phyloP scores from a whole-genome alignment of 345 rosid species.

The Eucalyptus lansdowneana region DNA sequence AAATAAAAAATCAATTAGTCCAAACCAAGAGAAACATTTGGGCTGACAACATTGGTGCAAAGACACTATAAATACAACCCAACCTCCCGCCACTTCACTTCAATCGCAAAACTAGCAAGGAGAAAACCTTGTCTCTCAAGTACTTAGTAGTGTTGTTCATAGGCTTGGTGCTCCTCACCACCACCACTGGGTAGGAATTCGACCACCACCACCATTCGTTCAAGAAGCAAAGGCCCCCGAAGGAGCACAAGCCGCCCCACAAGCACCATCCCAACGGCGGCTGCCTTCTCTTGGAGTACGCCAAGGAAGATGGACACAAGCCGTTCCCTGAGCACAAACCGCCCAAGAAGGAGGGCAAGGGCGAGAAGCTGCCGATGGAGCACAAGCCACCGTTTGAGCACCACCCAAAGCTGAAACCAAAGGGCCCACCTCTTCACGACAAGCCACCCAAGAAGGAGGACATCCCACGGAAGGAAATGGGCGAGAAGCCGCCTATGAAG shows the following conservation, averaged over 20 bases:
- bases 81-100: not conserved
- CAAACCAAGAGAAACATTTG: not conserved
- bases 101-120: not conserved
- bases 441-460: not conserved
- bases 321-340: constrained; percentile 5
- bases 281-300: not conserved
- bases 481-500: not conserved
- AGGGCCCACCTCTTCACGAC: not conserved
- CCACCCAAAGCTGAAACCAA: not conserved
- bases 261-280: not conserved
- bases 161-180: too few relatives aligned
- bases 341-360: not conserved
- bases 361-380: not conserved
- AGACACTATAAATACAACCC: not conserved
- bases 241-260: not conserved
- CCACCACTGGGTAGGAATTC: not conserved
- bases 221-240: not conserved
- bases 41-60: not conserved
- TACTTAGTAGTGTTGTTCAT: not conserved
- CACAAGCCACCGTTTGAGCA: constrained; percentile 1
- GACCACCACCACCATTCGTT: not conserved
- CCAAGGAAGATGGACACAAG: not conserved
- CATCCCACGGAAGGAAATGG: not conserved
- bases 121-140: not conserved
- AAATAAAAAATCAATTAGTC: not conserved